Evolutionary conservation across 495 filamentous ascomycete genomes (phyloP).

Genomic region (Chlorociboria aeruginascens): DNA sequence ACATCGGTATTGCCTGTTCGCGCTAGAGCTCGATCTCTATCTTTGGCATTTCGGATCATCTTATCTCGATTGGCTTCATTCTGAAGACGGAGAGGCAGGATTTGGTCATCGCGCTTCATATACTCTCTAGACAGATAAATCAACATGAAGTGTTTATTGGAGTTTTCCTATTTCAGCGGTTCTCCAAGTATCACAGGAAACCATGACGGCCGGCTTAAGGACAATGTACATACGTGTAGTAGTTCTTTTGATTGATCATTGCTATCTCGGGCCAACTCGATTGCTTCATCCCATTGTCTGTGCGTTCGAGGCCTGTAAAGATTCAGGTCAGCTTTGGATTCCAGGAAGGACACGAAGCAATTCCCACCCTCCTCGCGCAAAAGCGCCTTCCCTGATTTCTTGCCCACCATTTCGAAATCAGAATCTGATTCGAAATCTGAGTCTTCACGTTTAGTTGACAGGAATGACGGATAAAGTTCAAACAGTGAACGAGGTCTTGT

Average conservation of each 20-base stretch:
- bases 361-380: slow-evolving; percentile 48
- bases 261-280: slow-evolving; percentile 86
- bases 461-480: no score
- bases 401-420: slow-evolving; percentile 42
- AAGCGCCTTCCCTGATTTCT: slow-evolving; percentile 52
- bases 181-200: no score
- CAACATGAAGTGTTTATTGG: background rate
- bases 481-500: no score
- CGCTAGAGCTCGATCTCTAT: slow-evolving; percentile 74
- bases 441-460: no score
- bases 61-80: slow-evolving; percentile 68
- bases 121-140: slow-evolving; percentile 54
- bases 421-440: background rate
- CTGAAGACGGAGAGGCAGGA: slow-evolving; percentile 75
- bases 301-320: slow-evolving; percentile 69
- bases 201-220: no score
- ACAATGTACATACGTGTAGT: slow-evolving; percentile 71
- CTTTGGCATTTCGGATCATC: slow-evolving; percentile 72
- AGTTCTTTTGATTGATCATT: slow-evolving; percentile 98
- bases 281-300: slow-evolving; percentile 93
- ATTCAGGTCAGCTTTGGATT: slow-evolving; percentile 1
- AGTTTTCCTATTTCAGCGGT: no score
- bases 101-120: slow-evolving; percentile 95
- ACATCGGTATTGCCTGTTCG: slow-evolving; percentile 55
- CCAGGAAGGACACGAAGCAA: background rate